Base-by-base conservation (phyloP, 495 filamentous ascomycete genomes). In the Penicillium soppii region DNA sequence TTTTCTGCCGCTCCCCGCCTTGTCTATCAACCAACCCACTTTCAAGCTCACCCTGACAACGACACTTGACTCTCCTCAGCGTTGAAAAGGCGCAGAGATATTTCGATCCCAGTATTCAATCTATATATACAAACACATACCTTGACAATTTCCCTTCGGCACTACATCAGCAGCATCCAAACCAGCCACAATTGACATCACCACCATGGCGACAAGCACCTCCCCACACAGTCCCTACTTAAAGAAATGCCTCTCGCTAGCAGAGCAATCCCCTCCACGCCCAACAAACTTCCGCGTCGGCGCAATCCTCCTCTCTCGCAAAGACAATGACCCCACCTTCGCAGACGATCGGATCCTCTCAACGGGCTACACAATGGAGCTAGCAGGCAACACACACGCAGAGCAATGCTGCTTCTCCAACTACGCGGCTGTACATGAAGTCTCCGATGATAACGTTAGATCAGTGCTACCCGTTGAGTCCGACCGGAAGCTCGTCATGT, bases 271-370 rank as follows among this genome's bases (percentile, higher is more conserved):
- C 2, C 86, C 88, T 9, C 87, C 89, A 4, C 90, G 88, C 44
- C 86, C 92, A 9, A 91, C 90, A 35, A 97, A 97, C 68, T 98
- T 89, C 74, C 83, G 92, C 52, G 91, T 98, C 30, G 94, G 94
- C 50, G 94, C 94, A 6, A 60, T 96, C 37, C 73, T 97, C 23
- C 74, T 96, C 22, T 77, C 84, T 41, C 57, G 79, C 21, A 55
- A 62, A 59, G 66, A 71, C 30, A 49, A 56, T 19, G 66, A 71
- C 39, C 46, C 54, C 39, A 56, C 45, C 43, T 52, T 49, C 7
- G 63, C 73, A 23, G 80, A 87, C 57, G 71, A 78, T 53, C 59
- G 56, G 13, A 76, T 95, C 56, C 79, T 96, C 33, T 81, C 88
- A 2, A 92, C 89, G 2, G 91, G 92, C 43, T 97, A 92, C 75